These are phyloP conservation scores for Fusarium virguliforme DNA, from an alignment of 2,329 filamentous ascomycete genomes.

Conservation along the genomic window DNA sequence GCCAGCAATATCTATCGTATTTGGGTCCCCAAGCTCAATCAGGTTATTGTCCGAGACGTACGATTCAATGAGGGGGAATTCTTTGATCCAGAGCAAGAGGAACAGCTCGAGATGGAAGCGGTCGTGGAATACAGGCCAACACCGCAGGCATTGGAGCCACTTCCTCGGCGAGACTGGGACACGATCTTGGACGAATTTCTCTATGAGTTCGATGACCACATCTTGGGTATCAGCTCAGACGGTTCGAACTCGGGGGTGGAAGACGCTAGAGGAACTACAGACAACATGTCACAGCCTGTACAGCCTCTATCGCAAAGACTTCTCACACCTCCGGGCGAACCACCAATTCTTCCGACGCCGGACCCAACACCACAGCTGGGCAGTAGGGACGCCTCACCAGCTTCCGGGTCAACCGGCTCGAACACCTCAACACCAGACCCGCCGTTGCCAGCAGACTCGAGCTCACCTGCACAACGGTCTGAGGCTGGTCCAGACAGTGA, in stretches of 20 bases:
- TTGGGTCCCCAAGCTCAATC: constrained; percentile 6
- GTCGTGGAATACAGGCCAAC: background rate
- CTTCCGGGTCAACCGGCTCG: background rate
- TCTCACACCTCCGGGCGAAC: background rate
- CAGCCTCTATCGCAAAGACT: background rate
- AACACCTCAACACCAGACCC: background rate
- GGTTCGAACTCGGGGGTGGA: background rate
- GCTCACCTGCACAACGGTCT: background rate
- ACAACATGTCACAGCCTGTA: background rate
- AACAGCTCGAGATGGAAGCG: too few species aligned
- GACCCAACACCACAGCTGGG: background rate
- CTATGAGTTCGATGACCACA: background rate
- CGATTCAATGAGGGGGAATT: constrained; percentile 11
- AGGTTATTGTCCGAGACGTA: constrained; percentile 8
- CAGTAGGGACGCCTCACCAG: background rate
- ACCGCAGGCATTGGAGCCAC: background rate
- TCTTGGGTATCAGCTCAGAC: background rate
- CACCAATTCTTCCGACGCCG: background rate
- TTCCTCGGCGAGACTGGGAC: background rate
- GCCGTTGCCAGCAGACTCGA: background rate
- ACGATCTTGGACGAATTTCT: background rate
- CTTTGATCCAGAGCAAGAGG: constrained; percentile 3
- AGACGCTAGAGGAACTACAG: background rate
- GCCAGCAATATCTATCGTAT: constrained; percentile 16
- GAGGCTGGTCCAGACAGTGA: background rate